Evolutionary conservation across 192 early-diverging fungal species (phyloP), one percentile per base, ranked within the genome.

Genomic region (Cetraspora pellucida): DNA sequence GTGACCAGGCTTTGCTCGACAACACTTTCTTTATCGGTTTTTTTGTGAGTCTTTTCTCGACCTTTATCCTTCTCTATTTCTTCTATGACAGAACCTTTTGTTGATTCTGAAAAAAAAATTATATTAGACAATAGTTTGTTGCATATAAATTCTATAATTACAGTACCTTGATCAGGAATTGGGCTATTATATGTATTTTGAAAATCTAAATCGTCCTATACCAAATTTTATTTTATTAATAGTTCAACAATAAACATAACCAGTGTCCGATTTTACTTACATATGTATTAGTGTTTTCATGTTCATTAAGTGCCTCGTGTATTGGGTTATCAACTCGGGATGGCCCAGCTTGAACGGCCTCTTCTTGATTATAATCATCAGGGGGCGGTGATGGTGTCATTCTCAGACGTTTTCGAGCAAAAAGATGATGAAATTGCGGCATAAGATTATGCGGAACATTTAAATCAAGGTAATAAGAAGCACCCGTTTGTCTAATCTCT

Each of bases 401-500:
- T 66, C 80, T 25, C 47, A 64, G 77, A 25, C 77, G 77, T 17
- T 78, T 79, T 21, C 82, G 77, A 14, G 58, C 73, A 64, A 83
- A 83, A 10, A 83, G 75, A 60, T 67, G 37, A 9, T 75, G 82
- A 11, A 85, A 78, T 43, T 86, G 71, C 4, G 78, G 82, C 14
- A 74, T 77, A 54, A 82, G 49, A 57, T 68, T 57, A 17, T 45
- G 61, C 28, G 79, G 78, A 25, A 79, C 74, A 10, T 77, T 66
- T 52, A 77, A 45, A 67, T 81, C 77, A 25, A 89, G 72, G 58
- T 63, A 81, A 61, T 83, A 85, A 6, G 63, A 61, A 25, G 78
- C 65, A n/a, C 85, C 84, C 47, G 75, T 77, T 45, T 65, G 61
- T 4, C 79, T 79, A 17, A 84, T 84, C 28, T 80, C 76, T 19